Evolutionary conservation across 73 alveolate species (phyloP).

Genomic region (Symbiodinium natans): DNA sequence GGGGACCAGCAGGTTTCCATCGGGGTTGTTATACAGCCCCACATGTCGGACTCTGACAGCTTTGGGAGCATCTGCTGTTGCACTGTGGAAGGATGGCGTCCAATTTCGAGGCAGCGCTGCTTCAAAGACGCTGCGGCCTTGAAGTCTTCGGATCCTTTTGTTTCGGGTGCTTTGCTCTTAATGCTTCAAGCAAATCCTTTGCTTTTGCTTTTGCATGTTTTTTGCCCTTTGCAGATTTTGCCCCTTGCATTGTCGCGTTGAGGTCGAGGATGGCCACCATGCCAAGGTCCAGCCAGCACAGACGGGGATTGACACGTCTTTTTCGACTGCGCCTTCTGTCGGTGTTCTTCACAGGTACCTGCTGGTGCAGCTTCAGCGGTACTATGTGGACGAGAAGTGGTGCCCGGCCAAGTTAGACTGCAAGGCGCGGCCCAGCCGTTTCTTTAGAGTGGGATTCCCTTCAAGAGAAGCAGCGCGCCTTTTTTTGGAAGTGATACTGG

Average conservation of each 20-base stretch:
- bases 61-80: neutral
- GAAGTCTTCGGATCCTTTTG: no score
- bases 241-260: neutral
- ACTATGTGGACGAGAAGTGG: slow-evolving; percentile 90
- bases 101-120: slow-evolving; percentile 68
- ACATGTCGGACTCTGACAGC: neutral
- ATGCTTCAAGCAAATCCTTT: neutral
- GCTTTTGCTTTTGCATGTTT: neutral
- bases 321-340: neutral
- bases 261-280: slow-evolving; percentile 70
- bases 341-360: slow-evolving; percentile 30
- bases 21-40: no score
- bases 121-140: slow-evolving; percentile 41
- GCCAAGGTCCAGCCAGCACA: slow-evolving; percentile 8
- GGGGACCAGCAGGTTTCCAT: no score
- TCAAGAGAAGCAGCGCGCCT: no score
- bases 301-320: neutral
- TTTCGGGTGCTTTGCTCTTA: no score
- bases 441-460: no score
- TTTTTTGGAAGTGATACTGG: no score
- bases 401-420: slow-evolving; percentile 89
- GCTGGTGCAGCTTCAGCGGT: slow-evolving; percentile 84
- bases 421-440: slow-evolving; percentile 37
- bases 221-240: neutral
- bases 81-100: slow-evolving; percentile 39